Base-by-base conservation (phyloP, 176 grass and related monocot genomes). In the Zoysia japonica region DNA sequence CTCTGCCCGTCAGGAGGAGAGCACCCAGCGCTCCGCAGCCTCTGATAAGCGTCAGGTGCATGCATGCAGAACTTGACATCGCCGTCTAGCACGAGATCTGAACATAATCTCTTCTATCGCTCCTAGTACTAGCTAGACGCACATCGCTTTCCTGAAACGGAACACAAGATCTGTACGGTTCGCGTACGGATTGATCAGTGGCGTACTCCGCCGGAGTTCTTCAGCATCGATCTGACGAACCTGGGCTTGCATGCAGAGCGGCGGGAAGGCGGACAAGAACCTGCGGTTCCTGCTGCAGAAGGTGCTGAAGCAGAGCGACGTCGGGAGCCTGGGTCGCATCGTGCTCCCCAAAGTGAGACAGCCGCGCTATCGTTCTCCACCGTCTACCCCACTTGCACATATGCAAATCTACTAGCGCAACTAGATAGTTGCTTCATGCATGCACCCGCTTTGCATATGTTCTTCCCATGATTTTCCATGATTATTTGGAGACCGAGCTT, bases 251-350 rank as follows among this genome's bases (percentile, higher is more conserved):
- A 49, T 71, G 79, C 83, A 99, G 96, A 19, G 55, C 55, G 88
- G 70, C 40, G 42, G 55, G 17, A 98, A 77, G 90, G 15, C 82
- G 12, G 96, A 99, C 50, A 93, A 89, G 82, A 99, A 95, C 72
- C 78, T 95, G 63, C 85, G 88, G 39, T 91, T 93, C 86, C 84
- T 99, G 43, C 84, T 99, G 77, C 92, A 93, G 86, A 99, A 99
- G 88, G 96, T 99, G 63, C 76, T 99, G 41, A 99, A 99, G 90
- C 92, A 99, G 85, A 99, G 96, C 81, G 96, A 99, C 68, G 92
- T 99, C 5, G 88, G 92, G 4, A 89, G 65, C 84, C 82, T 99
- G 46, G 96, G 92, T 43, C 88, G 96, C 74, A 95, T 99, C 76
- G 96, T 99, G 71, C 90, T 98, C 48, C 96, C 96, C 70, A 98